Base-by-base conservation (phyloP, 805 yeast species). In the Starmerella sp. region DNA sequence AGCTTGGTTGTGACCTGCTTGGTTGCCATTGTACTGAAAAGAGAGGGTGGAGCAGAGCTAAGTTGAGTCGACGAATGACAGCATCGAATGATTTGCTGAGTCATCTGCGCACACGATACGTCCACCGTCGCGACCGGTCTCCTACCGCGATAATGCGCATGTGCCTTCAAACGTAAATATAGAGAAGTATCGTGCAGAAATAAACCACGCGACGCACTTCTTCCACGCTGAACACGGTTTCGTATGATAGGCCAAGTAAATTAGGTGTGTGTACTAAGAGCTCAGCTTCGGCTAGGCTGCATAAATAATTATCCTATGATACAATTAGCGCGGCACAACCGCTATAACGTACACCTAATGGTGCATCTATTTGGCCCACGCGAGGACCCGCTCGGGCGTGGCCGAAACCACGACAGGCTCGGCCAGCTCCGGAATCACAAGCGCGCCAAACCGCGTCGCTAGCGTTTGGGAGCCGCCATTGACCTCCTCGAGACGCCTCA, bases 1-100 rank as follows among this genome's bases (percentile, higher is more conserved):
- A 91, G 77, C 77, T 89, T 91, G 68, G 85, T 76, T 67, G 91
- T 82, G 63, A 87, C 66, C 57, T 60, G 62, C 57, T 60, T 62
- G 44, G 66, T 42, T 28, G 57, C 51, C 61, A 58, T 58, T 35
- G 38, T 46, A 15, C 15, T n/a, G 44, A 42, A 35, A 50, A 41
- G 17, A 14, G 30, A 42, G 47, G 53, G 8, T 37, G 34, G 53
- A 39, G 46, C 39, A 15, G 39, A 34, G 53, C 48, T 50, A 17
- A 34, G 49, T 17, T 46, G 49, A 43, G 35, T 31, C 36, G 49
- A 46, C 49, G 49, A 46, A 46, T 46, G 49, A 46, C 8, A 46
- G 49, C 37, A 15, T 15, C 5, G 11, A 15, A 17, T 42, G 28
- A 10, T 5, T 2, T 17, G 43, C 43, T 42, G 45, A 22, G 31